A percentile compares a stretch with the other conserved stretches of the same genome.
These are phyloP conservation scores for Spathaspora hagerdaliae DNA, from an alignment of 805 yeast genomes.

Conservation along the genomic window DNA sequence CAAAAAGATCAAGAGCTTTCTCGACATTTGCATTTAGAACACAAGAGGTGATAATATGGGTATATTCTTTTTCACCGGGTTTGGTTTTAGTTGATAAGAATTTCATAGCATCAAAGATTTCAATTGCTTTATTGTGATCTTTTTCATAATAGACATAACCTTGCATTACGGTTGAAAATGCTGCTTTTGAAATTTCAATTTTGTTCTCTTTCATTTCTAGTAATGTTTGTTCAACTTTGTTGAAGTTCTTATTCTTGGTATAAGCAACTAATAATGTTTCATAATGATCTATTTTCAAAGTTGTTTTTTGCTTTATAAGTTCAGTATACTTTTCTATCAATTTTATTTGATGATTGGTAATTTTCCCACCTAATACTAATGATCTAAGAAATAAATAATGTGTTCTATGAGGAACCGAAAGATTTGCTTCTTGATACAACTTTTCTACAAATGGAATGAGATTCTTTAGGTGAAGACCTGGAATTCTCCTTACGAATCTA, in stretches of 20 bases:
- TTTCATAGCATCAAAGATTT: constrained; percentile 81
- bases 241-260: constrained; percentile 37
- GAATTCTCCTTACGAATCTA: constrained; percentile 37
- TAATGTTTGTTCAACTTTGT: constrained; percentile 34
- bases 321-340: constrained; percentile 29
- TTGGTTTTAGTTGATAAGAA: constrained; percentile 61
- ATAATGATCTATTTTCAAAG: constrained; percentile 36
- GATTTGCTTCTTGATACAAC: constrained; percentile 31
- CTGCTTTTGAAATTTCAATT: constrained; percentile 38
- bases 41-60: constrained; percentile 65
- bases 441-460: constrained; percentile 34
- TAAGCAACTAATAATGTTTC: constrained; percentile 44
- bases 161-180: constrained; percentile 58
- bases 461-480: constrained; percentile 28
- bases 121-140: constrained; percentile 59
- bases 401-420: constrained; percentile 26
- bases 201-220: constrained; percentile 32
- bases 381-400: constrained; percentile 36
- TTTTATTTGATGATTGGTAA: constrained; percentile 17
- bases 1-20: constrained; percentile 69
- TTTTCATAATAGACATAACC: constrained; percentile 51
- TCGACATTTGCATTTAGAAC: constrained; percentile 62
- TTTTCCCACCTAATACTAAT: constrained; percentile 19
- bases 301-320: constrained; percentile 14
- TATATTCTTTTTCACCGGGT: constrained; percentile 68